Conservation (phyloP, 768 basidiomycete species). For the Termitomyces sp. region DNA sequence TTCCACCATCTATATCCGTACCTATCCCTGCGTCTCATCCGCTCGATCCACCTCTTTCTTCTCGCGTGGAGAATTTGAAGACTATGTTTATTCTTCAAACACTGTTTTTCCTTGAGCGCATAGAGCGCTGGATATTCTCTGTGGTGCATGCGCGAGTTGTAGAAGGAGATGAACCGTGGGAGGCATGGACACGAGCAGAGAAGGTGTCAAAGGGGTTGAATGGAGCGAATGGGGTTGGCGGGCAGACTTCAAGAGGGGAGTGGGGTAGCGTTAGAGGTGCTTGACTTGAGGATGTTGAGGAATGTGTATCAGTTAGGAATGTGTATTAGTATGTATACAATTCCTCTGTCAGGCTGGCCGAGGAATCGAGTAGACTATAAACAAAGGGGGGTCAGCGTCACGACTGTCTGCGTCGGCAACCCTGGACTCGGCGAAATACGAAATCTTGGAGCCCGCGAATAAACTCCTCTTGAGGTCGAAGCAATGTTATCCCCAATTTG, state of each 20-base stretch:
- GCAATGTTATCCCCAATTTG: no score
- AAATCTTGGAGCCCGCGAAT: no score
- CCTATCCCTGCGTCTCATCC: neutral
- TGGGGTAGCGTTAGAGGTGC: neutral
- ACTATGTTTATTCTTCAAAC: neutral
- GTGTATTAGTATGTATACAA: neutral
- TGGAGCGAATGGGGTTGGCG: neutral
- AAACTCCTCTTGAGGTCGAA: no score
- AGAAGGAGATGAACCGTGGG: constrained; percentile 55
- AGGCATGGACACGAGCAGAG: constrained; percentile 41
- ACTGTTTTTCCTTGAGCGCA: neutral
- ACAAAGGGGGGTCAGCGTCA: no score
- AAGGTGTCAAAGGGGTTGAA: constrained; percentile 1
- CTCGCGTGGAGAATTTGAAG: neutral
- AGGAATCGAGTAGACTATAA: neutral
- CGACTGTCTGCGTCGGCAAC: no score
- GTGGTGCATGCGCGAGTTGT: constrained; percentile 45
- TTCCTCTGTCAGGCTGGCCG: neutral
- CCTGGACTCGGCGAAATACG: no score
- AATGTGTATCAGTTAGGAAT: neutral
- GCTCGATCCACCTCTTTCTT: neutral
- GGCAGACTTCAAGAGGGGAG: neutral
- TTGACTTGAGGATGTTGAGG: neutral
- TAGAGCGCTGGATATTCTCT: constrained; percentile 25
- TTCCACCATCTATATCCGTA: neutral